phyloP scores from a whole-genome alignment of 2,329 filamentous ascomycete genomes.

The Talaromyces sp. region DNA sequence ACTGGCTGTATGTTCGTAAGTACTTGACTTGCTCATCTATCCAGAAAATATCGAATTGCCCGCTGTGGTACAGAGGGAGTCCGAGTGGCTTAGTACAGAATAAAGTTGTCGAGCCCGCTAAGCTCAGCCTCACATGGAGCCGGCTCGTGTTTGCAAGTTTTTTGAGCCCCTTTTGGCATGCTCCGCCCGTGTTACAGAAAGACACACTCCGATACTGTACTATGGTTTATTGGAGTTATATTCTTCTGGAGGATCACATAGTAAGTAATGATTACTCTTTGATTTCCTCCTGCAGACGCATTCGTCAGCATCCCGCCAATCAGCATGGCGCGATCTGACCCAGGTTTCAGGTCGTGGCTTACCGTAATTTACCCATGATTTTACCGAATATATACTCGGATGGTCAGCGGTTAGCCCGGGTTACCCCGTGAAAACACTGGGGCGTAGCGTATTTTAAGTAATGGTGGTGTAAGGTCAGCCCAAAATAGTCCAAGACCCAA shows the following conservation, averaged over 20 bases:
- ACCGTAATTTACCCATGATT: background rate
- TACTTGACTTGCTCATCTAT: too few species aligned
- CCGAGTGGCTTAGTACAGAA: background rate
- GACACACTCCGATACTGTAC: background rate
- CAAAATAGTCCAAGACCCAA: background rate
- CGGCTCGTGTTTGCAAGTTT: background rate
- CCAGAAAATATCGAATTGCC: too few species aligned
- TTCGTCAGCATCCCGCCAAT: background rate
- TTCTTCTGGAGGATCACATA: background rate
- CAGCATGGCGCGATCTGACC: background rate
- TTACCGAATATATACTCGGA: background rate
- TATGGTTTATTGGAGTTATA: too few species aligned
- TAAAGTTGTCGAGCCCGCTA: background rate
- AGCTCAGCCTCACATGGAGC: constrained; percentile 4
- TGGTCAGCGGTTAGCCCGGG: background rate
- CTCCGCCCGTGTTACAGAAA: background rate
- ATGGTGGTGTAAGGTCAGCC: background rate
- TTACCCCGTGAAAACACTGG: background rate
- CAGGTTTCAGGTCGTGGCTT: background rate
- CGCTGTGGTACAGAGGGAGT: too few species aligned
- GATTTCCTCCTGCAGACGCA: background rate
- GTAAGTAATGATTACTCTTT: background rate
- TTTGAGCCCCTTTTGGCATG: background rate
- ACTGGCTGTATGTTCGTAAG: too few species aligned
- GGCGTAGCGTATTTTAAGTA: background rate